These are phyloP conservation scores for Diutina catenulata DNA, from an alignment of 1,139 yeast species.

Conservation along the genomic window DNA sequence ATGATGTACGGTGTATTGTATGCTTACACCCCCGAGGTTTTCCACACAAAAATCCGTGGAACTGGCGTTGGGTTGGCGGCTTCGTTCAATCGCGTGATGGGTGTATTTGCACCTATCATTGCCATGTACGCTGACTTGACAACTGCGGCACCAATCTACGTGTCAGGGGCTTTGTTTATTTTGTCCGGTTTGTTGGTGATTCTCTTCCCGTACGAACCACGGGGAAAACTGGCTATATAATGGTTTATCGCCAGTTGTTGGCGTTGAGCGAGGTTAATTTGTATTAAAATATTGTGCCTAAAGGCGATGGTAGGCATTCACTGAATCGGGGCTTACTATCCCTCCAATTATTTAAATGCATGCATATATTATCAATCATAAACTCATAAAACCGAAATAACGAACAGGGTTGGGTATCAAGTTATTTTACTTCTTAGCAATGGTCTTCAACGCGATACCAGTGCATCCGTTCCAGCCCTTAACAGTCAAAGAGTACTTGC, in stretches of 20 bases:
- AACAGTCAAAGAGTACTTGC: not conserved
- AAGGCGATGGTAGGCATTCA: too few species aligned
- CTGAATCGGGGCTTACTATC: too few species aligned
- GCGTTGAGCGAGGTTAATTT: too few species aligned
- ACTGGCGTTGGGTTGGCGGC: constrained; percentile 35
- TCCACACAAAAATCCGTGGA: constrained; percentile 30
- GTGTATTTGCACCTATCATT: constrained; percentile 33
- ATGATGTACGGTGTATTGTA: constrained; percentile 35
- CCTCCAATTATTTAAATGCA: too few species aligned
- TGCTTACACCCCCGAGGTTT: constrained; percentile 35
- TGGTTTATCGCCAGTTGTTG: too few species aligned
- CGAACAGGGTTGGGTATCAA: not conserved
- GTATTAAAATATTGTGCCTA: too few species aligned
- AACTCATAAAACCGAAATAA: not conserved
- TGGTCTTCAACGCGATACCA: not conserved
- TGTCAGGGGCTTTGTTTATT: constrained; percentile 30
- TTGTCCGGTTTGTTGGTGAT: constrained; percentile 22
- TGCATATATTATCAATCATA: not conserved
- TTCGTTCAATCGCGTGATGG: constrained; percentile 28
- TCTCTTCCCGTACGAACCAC: constrained; percentile 31
- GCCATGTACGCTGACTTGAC: constrained; percentile 31
- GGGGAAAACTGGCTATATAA: constrained; percentile 8
- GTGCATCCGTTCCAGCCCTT: constrained; percentile 5
- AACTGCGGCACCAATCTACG: constrained; percentile 32
- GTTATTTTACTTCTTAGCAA: not conserved